Percentiles rank a stretch among this genome's conserved stretches.
Conservation (phyloP, 2,329 filamentous ascomycete genomes). For the Massarina eburnea region DNA sequence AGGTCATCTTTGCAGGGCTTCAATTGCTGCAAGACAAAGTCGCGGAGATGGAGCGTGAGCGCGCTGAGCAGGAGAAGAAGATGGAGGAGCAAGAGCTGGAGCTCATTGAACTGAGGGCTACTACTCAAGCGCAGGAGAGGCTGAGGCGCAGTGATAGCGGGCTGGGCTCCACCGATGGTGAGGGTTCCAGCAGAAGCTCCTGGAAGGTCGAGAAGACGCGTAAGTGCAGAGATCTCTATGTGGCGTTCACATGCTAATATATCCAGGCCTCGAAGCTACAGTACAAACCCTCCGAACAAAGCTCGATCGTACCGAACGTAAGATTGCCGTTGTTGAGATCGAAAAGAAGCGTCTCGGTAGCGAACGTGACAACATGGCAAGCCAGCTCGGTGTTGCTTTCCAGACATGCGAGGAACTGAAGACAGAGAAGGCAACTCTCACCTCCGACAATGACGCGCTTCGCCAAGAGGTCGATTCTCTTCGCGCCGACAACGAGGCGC, state of each 20-base stretch:
- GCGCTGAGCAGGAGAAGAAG: constrained; percentile 52
- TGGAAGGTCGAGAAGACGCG: constrained; percentile 57
- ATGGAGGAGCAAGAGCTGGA: constrained; percentile 56
- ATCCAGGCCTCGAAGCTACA: constrained; percentile 59
- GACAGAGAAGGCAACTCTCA: constrained; percentile 46
- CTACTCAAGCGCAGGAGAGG: constrained; percentile 47
- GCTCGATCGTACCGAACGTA: constrained; percentile 64
- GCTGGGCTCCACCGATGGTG: constrained; percentile 51
- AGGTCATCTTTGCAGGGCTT: constrained; percentile 63
- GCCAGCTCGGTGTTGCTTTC: constrained; percentile 63
- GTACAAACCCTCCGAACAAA: constrained; percentile 63
- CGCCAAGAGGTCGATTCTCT: constrained; percentile 40
- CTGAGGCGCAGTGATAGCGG: constrained; percentile 50
- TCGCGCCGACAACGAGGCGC: constrained; percentile 35
- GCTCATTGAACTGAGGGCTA: constrained; percentile 53
- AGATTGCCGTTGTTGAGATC: constrained; percentile 63
- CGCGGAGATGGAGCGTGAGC: constrained; percentile 57
- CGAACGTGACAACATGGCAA: constrained; percentile 67
- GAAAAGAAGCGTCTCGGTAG: constrained; percentile 63
- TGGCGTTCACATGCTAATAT: constrained; percentile 13
- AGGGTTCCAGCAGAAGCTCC: constrained; percentile 42
- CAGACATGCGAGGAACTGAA: constrained; percentile 57
- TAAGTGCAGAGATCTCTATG: constrained; percentile 43
- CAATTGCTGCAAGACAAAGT: constrained; percentile 61
- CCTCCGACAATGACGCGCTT: constrained; percentile 39